Base-by-base conservation (phyloP, 2,329 filamentous ascomycete genomes). In the Diplodia mutila region DNA sequence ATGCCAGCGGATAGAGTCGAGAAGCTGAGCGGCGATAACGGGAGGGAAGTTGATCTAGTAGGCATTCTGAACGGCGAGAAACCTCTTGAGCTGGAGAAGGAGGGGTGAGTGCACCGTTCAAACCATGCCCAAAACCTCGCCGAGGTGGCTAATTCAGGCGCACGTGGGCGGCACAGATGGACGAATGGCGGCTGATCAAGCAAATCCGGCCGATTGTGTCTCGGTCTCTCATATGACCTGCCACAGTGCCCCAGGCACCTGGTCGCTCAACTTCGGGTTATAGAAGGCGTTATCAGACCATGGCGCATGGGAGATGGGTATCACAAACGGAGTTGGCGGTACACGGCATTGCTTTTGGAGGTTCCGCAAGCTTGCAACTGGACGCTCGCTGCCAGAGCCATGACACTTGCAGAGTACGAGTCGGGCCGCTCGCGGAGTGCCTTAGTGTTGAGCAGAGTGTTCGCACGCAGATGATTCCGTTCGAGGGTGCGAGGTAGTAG, bases 1-100 rank as follows among this genome's bases (percentile, higher is more conserved):
- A 77, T 75, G 73, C 73, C 72, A 49, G 65, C 68, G 29, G 72
- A 73, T 65, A 65, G 69, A 27, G 72, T 73, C 53, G 74, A 75
- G 69, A 73, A 69, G 69, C 59, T 74, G 32, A 72, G 70, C 21
- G 71, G 71, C 49, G 53, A 65, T 25, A 75, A 73, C 66, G 75
- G 75, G 14, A 61, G 75, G 61, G 72, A 75, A 54, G 73, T 75
- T 39, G 72, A 75, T 69, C 54, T 76, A 64, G 66, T 27, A 59
- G 57, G 66, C 46, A 65, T 68, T n/a, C 25, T 55, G 21, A 57
- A 52, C 32, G 67, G 67, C 49, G 54, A 65, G 23, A 48, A 65
- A 52, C 67, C 61, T 37, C 42, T 69, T 27, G 69, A 70, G 32
- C 65, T 72, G 39, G 70, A 72, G 53, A 67, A 71, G 52, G 71